Conservation (phyloP, 495 filamentous ascomycete species). For the Aspergillus nanangensis region DNA sequence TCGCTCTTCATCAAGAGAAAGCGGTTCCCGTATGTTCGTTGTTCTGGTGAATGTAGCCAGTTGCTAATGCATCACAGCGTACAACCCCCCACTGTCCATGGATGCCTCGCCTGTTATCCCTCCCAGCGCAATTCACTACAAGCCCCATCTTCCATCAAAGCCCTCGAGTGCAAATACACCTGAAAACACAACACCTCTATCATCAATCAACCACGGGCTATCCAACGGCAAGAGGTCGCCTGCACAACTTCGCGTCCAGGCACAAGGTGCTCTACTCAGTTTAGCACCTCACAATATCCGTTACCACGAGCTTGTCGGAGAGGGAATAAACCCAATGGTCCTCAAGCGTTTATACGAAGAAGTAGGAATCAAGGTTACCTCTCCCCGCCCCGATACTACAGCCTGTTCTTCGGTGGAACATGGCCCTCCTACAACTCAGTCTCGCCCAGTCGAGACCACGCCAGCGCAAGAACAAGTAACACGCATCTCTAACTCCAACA, state of each 20-base stretch:
- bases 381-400: constrained; percentile 5
- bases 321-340: constrained; percentile 62
- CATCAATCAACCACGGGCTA: too few relatives aligned
- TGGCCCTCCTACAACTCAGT: background rate
- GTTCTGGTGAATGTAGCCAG: background rate
- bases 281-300: constrained; percentile 61
- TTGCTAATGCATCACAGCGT: constrained; percentile 29
- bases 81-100: constrained; percentile 36
- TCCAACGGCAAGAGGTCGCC: constrained; percentile 19
- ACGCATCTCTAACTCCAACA: too few relatives aligned
- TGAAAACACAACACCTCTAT: background rate
- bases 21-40: constrained; percentile 33
- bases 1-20: constrained; percentile 23
- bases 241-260: constrained; percentile 57
- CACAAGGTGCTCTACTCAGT: constrained; percentile 62
- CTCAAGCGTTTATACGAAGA: constrained; percentile 62
- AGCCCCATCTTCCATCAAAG: background rate
- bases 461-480: background rate
- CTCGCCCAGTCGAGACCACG: background rate
- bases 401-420: background rate
- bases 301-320: constrained; percentile 63
- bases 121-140: too few relatives aligned
- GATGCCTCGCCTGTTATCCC: too few relatives aligned
- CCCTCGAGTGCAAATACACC: background rate
- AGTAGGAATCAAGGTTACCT: constrained; percentile 47